Evolutionary conservation across 768 basidiomycete species (phyloP), one percentile per base, ranked within the genome.

Genomic region (Flagelloscypha sp.): DNA sequence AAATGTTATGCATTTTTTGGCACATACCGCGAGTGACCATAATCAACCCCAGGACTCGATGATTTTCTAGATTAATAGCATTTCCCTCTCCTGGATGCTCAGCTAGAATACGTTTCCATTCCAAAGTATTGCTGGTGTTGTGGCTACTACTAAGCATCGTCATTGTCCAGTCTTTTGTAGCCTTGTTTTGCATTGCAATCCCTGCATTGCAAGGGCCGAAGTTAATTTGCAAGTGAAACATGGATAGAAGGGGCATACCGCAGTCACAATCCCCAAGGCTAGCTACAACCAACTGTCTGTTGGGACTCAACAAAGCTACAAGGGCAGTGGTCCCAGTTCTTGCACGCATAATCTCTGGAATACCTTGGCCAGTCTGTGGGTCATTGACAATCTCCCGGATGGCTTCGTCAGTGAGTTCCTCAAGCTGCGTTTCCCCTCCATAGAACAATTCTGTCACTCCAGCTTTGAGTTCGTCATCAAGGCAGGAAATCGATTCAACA

Each of bases 211-310:
- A n/a, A n/a, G n/a, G n/a, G n/a, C n/a, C n/a, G n/a, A n/a, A n/a
- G n/a, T n/a, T n/a, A n/a, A n/a, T n/a, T n/a, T n/a, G n/a, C n/a
- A n/a, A n/a, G n/a, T n/a, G n/a, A n/a, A n/a, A n/a, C n/a, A n/a
- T n/a, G n/a, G n/a, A n/a, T n/a, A n/a, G n/a, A n/a, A n/a, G 29
- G 15, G 2, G 19, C 43, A 1, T 24, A 43, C 44, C 29, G 4
- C 36, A 33, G n/a, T 46, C 44, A 27, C 38, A 46, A 29, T 48
- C 44, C 3, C 47, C 46, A 7, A 48, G 30, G 16, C 35, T 42
- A 10, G 46, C 46, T 6, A 45, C 37, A 34, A 42, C 38, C n/a
- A 48, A 21, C 11, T 11, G 13, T 6, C 30, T 21, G 4, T 21
- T 29, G 7, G 47, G 47, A 24, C 46, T 39, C 4, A 48, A 24